Conservation (phyloP, 441 rosid genomes). For the Adansonia madagascariensis region DNA sequence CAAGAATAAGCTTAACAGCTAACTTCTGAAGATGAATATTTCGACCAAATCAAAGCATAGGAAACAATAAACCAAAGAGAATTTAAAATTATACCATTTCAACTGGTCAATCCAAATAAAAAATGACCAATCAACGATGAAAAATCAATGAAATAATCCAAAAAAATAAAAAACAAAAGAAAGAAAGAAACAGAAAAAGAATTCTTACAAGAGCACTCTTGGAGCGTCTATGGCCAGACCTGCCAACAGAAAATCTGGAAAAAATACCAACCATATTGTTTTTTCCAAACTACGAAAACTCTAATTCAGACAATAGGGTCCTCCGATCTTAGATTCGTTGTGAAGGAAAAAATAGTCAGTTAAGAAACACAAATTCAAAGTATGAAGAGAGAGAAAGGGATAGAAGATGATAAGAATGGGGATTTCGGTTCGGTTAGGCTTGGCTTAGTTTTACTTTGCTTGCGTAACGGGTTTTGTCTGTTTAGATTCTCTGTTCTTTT, state of each 20-base stretch:
- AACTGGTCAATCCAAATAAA: slow-evolving; percentile 16
- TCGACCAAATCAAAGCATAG: slow-evolving; percentile 7
- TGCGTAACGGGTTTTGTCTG: slow-evolving; percentile 42
- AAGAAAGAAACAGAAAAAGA: slow-evolving; percentile 10
- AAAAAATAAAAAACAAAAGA: background rate
- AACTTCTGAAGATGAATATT: background rate
- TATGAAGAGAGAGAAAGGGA: background rate
- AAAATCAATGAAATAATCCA: slow-evolving; percentile 4
- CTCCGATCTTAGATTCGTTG: slow-evolving; percentile 28
- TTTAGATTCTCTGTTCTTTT: slow-evolving; percentile 20
- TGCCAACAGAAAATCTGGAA: slow-evolving; percentile 75
- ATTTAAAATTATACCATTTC: background rate
- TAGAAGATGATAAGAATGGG: slow-evolving; percentile 18
- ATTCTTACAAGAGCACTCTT: slow-evolving; percentile 78
- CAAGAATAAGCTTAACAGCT: background rate
- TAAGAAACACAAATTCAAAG: slow-evolving; percentile 7
- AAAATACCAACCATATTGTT: slow-evolving; percentile 78
- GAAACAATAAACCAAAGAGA: background rate
- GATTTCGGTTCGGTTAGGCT: background rate
- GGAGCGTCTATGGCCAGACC: slow-evolving; percentile 73
- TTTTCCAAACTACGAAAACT: background rate
- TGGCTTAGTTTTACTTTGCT: slow-evolving; percentile 6
- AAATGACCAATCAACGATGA: slow-evolving; percentile 18
- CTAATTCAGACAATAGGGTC: slow-evolving; percentile 9
- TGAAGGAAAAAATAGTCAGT: background rate